Evolutionary conservation across 495 filamentous ascomycete genomes (phyloP).

Genomic region (Niebla homalea): DNA sequence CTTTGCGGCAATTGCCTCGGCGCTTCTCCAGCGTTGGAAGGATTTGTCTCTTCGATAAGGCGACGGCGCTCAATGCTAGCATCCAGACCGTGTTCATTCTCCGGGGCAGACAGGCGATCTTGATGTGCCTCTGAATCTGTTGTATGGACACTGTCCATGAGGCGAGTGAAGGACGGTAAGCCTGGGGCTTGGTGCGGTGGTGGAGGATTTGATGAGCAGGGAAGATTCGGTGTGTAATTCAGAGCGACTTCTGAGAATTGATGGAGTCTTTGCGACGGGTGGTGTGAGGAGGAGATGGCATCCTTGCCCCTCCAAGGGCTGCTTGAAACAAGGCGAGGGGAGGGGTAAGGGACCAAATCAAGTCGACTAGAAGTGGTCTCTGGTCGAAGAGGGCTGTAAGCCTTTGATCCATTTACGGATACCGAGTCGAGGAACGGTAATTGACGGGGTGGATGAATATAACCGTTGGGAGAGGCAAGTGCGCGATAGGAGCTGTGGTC

Average conservation of each 20-base stretch:
- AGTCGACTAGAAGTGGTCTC: constrained; percentile 17
- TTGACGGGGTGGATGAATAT: constrained; percentile 11
- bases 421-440: background rate
- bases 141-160: constrained; percentile 5
- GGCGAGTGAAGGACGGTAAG: background rate
- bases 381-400: constrained; percentile 9
- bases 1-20: too few relatives aligned
- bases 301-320: too few relatives aligned
- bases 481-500: constrained; percentile 52
- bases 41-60: too few relatives aligned
- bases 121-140: background rate
- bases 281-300: too few relatives aligned
- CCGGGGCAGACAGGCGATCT: too few relatives aligned
- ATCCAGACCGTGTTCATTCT: too few relatives aligned
- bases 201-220: background rate
- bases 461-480: constrained; percentile 24
- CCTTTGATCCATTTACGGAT: too few relatives aligned
- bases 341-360: constrained; percentile 6
- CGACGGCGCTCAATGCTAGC: too few relatives aligned
- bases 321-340: constrained; percentile 2
- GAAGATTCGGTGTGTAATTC: background rate
- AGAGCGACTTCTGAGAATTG: constrained; percentile 10
- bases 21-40: too few relatives aligned
- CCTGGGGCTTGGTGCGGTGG: background rate
- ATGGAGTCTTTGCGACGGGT: constrained; percentile 8